Evolutionary conservation across 495 filamentous ascomycete genomes (phyloP).

Genomic region (Penicillium cataractarum): DNA sequence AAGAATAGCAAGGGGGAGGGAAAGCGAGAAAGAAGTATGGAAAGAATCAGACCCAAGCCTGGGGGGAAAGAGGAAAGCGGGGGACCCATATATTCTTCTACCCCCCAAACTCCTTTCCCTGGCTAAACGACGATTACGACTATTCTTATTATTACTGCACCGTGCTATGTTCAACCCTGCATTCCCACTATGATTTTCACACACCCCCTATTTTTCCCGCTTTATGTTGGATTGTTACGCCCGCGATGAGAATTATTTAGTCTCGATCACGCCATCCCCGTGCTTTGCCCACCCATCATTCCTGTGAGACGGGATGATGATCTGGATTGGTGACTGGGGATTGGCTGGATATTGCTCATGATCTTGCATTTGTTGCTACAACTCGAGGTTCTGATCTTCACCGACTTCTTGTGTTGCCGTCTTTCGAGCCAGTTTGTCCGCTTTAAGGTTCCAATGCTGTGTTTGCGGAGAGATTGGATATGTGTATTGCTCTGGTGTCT

Average conservation of each 20-base stretch:
- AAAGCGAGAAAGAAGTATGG: slow-evolving; percentile 1
- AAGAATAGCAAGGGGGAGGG: neutral
- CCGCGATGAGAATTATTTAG: slow-evolving; percentile 33
- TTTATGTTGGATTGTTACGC: slow-evolving; percentile 2
- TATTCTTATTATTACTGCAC: slow-evolving; percentile 9
- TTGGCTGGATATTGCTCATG: slow-evolving; percentile 23
- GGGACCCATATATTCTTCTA: neutral
- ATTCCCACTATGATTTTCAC: neutral
- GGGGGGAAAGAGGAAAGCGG: neutral
- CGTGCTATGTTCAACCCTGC: slow-evolving; percentile 1
- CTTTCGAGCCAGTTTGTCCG: neutral
- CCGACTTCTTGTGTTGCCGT: slow-evolving; percentile 19
- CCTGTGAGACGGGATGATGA: neutral
- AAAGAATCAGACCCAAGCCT: neutral
- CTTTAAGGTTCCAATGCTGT: no score
- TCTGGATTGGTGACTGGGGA: slow-evolving; percentile 9
- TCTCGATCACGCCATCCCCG: slow-evolving; percentile 40
- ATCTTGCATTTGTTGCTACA: slow-evolving; percentile 22
- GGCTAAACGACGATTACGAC: neutral
- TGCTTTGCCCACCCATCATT: neutral
- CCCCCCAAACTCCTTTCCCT: neutral
- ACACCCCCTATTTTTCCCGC: neutral
- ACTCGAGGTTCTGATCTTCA: slow-evolving; percentile 6
- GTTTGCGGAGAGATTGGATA: neutral
- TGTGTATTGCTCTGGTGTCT: neutral